A percentile compares a stretch with the other conserved stretches of the same genome.
These are phyloP conservation scores for Phlegmacium glaucopus DNA, from an alignment of 768 basidiomycete genomes.

Conservation along the genomic window DNA sequence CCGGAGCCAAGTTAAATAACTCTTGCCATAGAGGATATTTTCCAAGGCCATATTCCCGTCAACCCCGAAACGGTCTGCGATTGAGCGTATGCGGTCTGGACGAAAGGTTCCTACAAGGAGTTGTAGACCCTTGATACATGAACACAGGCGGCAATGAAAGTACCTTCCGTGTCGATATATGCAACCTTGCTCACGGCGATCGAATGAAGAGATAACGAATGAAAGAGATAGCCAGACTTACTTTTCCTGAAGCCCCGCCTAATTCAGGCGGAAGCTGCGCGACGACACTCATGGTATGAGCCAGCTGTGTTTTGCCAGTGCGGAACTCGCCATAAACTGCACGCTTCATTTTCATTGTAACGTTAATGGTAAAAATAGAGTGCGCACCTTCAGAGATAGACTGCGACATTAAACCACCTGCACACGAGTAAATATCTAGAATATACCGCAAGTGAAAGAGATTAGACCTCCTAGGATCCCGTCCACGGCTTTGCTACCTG, in stretches of 20 bases:
- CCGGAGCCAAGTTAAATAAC: neutral
- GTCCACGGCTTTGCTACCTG: constrained; percentile 91
- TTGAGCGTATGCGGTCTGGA: constrained; percentile 86
- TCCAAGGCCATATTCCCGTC: constrained; percentile 83
- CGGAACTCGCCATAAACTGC: constrained; percentile 94
- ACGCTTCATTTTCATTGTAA: neutral
- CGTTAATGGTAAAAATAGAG: neutral
- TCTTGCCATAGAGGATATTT: constrained; percentile 83
- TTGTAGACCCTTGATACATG: constrained; percentile 9
- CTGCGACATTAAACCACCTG: constrained; percentile 89
- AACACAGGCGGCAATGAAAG: neutral
- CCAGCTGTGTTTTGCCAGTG: constrained; percentile 94
- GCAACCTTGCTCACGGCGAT: constrained; percentile 54
- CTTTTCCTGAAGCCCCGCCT: constrained; percentile 90
- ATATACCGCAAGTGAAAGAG: neutral
- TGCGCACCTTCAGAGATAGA: constrained; percentile 81
- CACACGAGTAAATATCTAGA: neutral
- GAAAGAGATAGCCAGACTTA: constrained; percentile 21
- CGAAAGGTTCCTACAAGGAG: constrained; percentile 75
- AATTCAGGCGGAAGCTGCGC: constrained; percentile 86
- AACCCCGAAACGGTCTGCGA: constrained; percentile 94
- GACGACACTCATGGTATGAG: constrained; percentile 92
- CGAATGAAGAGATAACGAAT: neutral
- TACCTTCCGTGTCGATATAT: constrained; percentile 87
- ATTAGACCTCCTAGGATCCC: constrained; percentile 76